Conservation (phyloP, 2,329 filamentous ascomycete species). For the Hymenoscyphus scutula region DNA sequence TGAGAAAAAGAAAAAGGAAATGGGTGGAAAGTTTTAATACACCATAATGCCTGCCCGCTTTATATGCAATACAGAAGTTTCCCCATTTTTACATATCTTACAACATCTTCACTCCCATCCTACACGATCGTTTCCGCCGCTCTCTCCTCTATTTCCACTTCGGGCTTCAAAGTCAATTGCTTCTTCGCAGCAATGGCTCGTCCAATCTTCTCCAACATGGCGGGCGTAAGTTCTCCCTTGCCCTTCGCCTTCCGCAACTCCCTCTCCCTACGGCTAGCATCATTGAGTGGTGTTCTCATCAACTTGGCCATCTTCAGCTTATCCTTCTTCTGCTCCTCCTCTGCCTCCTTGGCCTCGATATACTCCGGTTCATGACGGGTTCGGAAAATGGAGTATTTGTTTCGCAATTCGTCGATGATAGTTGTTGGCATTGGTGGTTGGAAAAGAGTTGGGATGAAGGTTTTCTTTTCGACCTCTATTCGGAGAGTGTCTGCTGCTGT, state of each 20-base stretch:
- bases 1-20: too few species aligned
- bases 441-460: constrained; percentile 76
- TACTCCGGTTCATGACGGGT: constrained; percentile 77
- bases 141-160: constrained; percentile 10
- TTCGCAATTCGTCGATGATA: constrained; percentile 84
- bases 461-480: constrained; percentile 69
- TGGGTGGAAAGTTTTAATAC: neutral
- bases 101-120: constrained; percentile 14
- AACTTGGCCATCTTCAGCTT: constrained; percentile 27
- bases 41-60: neutral
- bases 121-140: constrained; percentile 18
- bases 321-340: constrained; percentile 48
- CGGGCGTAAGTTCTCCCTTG: constrained; percentile 30
- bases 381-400: constrained; percentile 78
- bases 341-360: constrained; percentile 59
- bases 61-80: constrained; percentile 5
- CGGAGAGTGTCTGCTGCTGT: constrained; percentile 69
- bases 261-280: constrained; percentile 32
- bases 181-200: constrained; percentile 34
- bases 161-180: constrained; percentile 17
- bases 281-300: constrained; percentile 37
- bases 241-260: constrained; percentile 28
- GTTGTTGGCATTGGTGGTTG: constrained; percentile 72
- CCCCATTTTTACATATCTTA: constrained; percentile 32
- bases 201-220: constrained; percentile 37